A percentile compares a stretch with the other conserved stretches of the same genome.
Conservation (phyloP, 192 early-diverging fungal genomes). For the Coemansia sp. region DNA sequence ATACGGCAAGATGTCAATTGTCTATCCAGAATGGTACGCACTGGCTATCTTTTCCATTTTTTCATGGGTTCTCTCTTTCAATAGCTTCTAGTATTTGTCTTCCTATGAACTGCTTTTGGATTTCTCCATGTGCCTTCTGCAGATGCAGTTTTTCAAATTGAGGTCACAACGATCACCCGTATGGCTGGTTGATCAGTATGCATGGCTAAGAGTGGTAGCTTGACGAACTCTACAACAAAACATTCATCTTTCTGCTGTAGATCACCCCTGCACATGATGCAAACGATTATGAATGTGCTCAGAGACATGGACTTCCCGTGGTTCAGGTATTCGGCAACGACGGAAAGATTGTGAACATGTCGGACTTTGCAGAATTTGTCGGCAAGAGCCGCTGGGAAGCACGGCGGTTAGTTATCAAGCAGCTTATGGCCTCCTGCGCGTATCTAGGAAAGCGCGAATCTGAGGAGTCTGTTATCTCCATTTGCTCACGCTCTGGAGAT, state of each 20-base stretch:
- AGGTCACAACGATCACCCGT: background rate
- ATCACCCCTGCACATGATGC: slow-evolving; percentile 95
- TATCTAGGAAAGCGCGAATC: slow-evolving; percentile 79
- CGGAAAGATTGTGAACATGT: slow-evolving; percentile 60
- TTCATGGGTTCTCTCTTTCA: no score
- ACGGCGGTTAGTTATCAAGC: slow-evolving; percentile 66
- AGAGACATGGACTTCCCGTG: slow-evolving; percentile 76
- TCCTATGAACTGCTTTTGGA: no score
- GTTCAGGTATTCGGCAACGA: slow-evolving; percentile 84
- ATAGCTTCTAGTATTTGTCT: no score
- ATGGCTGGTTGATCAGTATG: background rate
- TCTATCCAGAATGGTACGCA: no score
- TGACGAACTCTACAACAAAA: background rate
- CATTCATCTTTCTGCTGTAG: slow-evolving; percentile 35
- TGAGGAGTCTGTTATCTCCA: slow-evolving; percentile 72
- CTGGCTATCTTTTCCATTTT: no score
- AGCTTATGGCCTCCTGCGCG: slow-evolving; percentile 61
- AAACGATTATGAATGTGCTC: slow-evolving; percentile 87
- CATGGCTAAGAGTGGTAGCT: background rate
- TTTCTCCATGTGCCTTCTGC: background rate
- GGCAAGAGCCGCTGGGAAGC: slow-evolving; percentile 80
- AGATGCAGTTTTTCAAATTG: background rate
- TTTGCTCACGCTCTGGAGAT: slow-evolving; percentile 82
- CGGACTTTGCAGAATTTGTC: slow-evolving; percentile 7
- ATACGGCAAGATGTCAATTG: no score